phyloP scores from a whole-genome alignment of 257 asterid genomes.

The Verbascum thapsus region DNA sequence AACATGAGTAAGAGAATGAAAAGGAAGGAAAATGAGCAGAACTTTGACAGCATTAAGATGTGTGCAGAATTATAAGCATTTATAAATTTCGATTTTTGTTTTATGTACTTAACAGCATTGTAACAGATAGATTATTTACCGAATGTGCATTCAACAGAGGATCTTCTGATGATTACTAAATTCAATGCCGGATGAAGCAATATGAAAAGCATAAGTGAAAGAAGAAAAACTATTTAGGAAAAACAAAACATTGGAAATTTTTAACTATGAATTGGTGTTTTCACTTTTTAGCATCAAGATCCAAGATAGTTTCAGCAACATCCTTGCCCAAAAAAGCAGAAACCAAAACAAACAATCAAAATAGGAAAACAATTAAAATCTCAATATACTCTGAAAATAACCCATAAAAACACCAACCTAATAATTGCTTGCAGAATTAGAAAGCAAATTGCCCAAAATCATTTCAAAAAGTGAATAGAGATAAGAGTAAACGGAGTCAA shows the following conservation, averaged over 20 bases:
- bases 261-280: neutral
- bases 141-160: too few relatives aligned
- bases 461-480: slow-evolving; percentile 3
- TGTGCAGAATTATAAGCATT: too few relatives aligned
- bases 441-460: neutral
- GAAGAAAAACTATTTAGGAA: too few relatives aligned
- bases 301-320: neutral
- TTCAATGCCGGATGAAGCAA: neutral
- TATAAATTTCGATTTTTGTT: too few relatives aligned
- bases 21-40: too few relatives aligned
- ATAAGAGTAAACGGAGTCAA: slow-evolving; percentile 4
- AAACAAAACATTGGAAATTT: neutral
- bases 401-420: neutral
- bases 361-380: neutral
- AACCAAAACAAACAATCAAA: neutral
- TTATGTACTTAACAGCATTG: too few relatives aligned
- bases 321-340: slow-evolving; percentile 10
- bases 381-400: too few relatives aligned
- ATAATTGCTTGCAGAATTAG: slow-evolving; percentile 26
- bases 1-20: too few relatives aligned
- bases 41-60: too few relatives aligned
- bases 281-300: neutral
- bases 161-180: too few relatives aligned
- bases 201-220: neutral
- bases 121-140: too few relatives aligned